Conservation (phyloP, 805 yeast genomes). For the Metschnikowia orientalis region DNA sequence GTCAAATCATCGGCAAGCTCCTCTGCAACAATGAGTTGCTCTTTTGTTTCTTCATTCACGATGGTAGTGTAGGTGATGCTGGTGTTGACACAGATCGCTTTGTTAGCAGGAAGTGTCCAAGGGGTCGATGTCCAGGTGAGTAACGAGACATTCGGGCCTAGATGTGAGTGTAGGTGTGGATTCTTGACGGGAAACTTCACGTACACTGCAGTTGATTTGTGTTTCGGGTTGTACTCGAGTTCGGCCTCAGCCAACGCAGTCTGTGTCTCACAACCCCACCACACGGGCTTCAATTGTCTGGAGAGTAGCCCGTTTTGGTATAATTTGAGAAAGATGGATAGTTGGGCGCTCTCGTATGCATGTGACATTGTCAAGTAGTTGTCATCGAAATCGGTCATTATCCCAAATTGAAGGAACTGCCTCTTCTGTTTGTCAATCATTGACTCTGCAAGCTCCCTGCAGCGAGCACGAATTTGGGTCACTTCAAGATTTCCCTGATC, state of each 20-base stretch:
- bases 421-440: slow-evolving; percentile 61
- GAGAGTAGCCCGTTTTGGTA: slow-evolving; percentile 63
- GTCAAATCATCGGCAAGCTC: slow-evolving; percentile 42
- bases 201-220: slow-evolving; percentile 63
- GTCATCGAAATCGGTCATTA: slow-evolving; percentile 76
- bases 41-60: slow-evolving; percentile 27
- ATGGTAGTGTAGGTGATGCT: slow-evolving; percentile 52
- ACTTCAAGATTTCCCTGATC: slow-evolving; percentile 31
- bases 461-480: slow-evolving; percentile 59
- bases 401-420: slow-evolving; percentile 66
- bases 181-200: slow-evolving; percentile 54
- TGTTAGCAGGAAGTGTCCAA: slow-evolving; percentile 90
- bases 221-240: slow-evolving; percentile 74
- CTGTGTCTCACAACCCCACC: slow-evolving; percentile 92
- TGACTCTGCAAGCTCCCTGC: slow-evolving; percentile 62
- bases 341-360: slow-evolving; percentile 69
- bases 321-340: slow-evolving; percentile 63
- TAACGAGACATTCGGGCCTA: slow-evolving; percentile 18
- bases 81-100: slow-evolving; percentile 71
- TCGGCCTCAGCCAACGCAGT: slow-evolving; percentile 98
- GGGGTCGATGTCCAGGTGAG: slow-evolving; percentile 98
- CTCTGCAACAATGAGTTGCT: slow-evolving; percentile 53
- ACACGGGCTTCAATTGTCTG: slow-evolving; percentile 90
- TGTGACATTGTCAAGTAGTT: slow-evolving; percentile 72
- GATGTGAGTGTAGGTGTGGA: slow-evolving; percentile 19